A percentile compares a stretch with the other conserved stretches of the same genome.
These are phyloP conservation scores for Prunus kanzakura DNA, from an alignment of 306 rosid species.

Conservation along the genomic window DNA sequence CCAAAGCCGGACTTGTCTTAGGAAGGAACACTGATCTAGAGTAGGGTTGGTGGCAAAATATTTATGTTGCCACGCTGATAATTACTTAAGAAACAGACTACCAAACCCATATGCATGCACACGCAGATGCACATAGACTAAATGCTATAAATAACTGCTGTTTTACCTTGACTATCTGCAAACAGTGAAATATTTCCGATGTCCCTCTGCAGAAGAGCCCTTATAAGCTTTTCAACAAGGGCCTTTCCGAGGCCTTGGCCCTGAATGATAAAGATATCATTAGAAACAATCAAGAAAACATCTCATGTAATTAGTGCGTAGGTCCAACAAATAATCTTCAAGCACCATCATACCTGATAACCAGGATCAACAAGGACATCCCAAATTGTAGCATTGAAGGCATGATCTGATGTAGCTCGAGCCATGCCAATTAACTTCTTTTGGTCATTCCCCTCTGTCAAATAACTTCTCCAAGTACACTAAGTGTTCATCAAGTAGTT, in stretches of 20 bases:
- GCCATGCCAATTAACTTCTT: slow-evolving; percentile 95
- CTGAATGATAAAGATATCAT: slow-evolving; percentile 40
- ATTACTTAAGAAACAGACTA: neutral
- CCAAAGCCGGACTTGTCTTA: neutral
- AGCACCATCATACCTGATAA: slow-evolving; percentile 62
- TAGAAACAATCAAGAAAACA: slow-evolving; percentile 5
- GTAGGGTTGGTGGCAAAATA: neutral
- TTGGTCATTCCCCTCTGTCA: slow-evolving; percentile 79
- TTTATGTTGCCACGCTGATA: neutral
- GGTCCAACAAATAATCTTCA: neutral
- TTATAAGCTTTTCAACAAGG: slow-evolving; percentile 82
- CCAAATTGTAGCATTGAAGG: slow-evolving; percentile 98
- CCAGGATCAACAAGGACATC: slow-evolving; percentile 94
- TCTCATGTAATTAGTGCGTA: slow-evolving; percentile 1
- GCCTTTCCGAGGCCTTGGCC: slow-evolving; percentile 98
- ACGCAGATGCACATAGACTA: neutral
- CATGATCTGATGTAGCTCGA: slow-evolving; percentile 98
- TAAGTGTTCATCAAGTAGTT: slow-evolving; percentile 77
- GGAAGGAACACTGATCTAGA: neutral
- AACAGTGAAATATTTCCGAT: slow-evolving; percentile 90
- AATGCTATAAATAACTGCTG: slow-evolving; percentile 2
- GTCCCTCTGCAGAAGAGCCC: slow-evolving; percentile 85
- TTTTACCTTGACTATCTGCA: slow-evolving; percentile 89
- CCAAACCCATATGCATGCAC: neutral
- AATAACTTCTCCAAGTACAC: slow-evolving; percentile 98